Percentiles rank a stretch among this genome's conserved stretches.
These are phyloP conservation scores for Trametes elegans DNA, from an alignment of 768 basidiomycete genomes.

Conservation along the genomic window DNA sequence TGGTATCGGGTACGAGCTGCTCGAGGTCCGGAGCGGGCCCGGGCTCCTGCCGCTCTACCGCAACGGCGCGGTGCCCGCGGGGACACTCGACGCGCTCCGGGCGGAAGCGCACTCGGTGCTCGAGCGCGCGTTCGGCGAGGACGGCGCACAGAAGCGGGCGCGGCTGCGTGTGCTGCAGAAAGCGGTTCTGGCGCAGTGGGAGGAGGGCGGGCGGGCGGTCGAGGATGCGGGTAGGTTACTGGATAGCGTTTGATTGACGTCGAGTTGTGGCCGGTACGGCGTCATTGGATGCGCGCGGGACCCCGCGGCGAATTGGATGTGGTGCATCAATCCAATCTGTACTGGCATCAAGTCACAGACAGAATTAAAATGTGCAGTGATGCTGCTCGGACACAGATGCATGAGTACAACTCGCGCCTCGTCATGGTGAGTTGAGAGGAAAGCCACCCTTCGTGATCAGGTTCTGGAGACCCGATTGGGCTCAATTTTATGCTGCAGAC, in stretches of 20 bases:
- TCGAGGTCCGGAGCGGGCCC: slow-evolving; percentile 8
- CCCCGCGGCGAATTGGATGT: too few species aligned
- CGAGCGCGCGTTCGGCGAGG: slow-evolving; percentile 16
- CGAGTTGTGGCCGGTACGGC: too few species aligned
- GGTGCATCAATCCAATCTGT: too few species aligned
- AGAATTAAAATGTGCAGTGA: too few species aligned
- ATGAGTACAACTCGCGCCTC: too few species aligned
- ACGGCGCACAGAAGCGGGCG: slow-evolving; percentile 18
- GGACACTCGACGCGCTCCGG: slow-evolving; percentile 19
- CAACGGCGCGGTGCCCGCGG: slow-evolving; percentile 10
- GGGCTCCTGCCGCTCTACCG: slow-evolving; percentile 17
- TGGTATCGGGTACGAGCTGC: background rate
- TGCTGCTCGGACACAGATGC: too few species aligned
- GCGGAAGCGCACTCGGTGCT: slow-evolving; percentile 15
- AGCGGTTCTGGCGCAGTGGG: background rate
- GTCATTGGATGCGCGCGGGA: too few species aligned
- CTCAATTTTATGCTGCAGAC: too few species aligned
- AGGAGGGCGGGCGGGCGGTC: background rate
- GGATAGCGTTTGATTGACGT: background rate
- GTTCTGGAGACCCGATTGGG: too few species aligned
- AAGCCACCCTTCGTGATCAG: too few species aligned
- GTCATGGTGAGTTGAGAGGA: too few species aligned
- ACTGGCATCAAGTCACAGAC: too few species aligned
- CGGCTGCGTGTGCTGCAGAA: background rate
- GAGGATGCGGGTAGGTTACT: background rate